Conservation (phyloP, 75 land plant genomes). For the Pinus albicaulis region DNA sequence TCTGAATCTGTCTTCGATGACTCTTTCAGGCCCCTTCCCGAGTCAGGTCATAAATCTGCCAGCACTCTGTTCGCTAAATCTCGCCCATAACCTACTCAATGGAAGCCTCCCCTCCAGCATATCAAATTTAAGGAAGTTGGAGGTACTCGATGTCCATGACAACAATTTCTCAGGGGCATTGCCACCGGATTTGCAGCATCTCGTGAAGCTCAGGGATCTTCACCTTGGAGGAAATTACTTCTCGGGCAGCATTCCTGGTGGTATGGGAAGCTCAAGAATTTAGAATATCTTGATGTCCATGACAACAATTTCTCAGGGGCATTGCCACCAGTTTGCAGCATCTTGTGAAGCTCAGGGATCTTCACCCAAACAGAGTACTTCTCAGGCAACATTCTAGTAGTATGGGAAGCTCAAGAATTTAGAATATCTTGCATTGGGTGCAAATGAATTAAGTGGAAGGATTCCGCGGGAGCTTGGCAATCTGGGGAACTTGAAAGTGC, state of each 20-base stretch:
- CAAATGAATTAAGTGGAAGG: slow-evolving; percentile 64
- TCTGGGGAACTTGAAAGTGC: slow-evolving; percentile 37
- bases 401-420: slow-evolving; percentile 46
- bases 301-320: no score
- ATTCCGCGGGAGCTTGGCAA: slow-evolving; percentile 75
- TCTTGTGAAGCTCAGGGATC: no score
- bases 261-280: no score
- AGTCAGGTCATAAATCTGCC: no score
- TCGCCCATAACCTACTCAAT: no score
- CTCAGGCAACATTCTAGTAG: no score
- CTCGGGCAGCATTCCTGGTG: slow-evolving; percentile 53
- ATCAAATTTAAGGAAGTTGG: slow-evolving; percentile 27
- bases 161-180: slow-evolving; percentile 57
- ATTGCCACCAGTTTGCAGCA: no score
- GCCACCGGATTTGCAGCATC: slow-evolving; percentile 34
- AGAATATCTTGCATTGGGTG: slow-evolving; percentile 54
- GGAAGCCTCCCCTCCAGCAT: slow-evolving; percentile 10
- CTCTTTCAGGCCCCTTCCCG: no score
- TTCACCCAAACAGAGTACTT: no score
- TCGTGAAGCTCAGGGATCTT: slow-evolving; percentile 49
- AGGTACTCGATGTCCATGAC: slow-evolving; percentile 55
- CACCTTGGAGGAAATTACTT: slow-evolving; percentile 81
- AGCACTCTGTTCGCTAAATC: no score
- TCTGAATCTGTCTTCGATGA: no score
- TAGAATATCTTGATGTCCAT: no score